These are phyloP conservation scores for Ogataea nonfermentans DNA, from an alignment of 805 yeast species.

Conservation along the genomic window DNA sequence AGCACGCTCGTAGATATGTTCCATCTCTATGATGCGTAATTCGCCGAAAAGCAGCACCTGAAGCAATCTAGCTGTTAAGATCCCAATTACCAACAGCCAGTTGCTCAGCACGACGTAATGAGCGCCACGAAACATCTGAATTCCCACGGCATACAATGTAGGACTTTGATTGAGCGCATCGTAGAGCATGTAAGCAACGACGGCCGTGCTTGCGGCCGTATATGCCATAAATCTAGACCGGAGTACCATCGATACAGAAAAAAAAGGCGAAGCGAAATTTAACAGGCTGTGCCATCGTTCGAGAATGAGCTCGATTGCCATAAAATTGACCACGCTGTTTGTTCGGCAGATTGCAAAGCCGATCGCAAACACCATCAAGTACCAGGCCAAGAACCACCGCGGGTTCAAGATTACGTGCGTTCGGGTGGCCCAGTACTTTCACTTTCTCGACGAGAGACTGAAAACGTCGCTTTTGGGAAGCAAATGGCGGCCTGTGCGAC, in stretches of 20 bases:
- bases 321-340: slow-evolving; percentile 68
- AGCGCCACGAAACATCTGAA: slow-evolving; percentile 51
- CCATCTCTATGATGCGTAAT: slow-evolving; percentile 69
- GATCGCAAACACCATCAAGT: slow-evolving; percentile 64
- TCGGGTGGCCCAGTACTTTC: slow-evolving; percentile 67
- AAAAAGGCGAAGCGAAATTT: slow-evolving; percentile 7
- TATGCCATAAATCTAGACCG: slow-evolving; percentile 23
- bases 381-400: slow-evolving; percentile 73
- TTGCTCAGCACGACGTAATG: slow-evolving; percentile 42
- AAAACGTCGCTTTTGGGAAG: slow-evolving; percentile 61
- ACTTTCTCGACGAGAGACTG: slow-evolving; percentile 59
- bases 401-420: slow-evolving; percentile 62
- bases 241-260: slow-evolving; percentile 3
- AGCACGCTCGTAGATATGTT: slow-evolving; percentile 65
- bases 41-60: slow-evolving; percentile 68
- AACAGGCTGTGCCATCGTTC: slow-evolving; percentile 9
- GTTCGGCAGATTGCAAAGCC: slow-evolving; percentile 80
- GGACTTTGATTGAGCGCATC: slow-evolving; percentile 44
- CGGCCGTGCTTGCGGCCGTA: slow-evolving; percentile 32
- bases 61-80: slow-evolving; percentile 44
- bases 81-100: slow-evolving; percentile 38
- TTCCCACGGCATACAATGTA: slow-evolving; percentile 47
- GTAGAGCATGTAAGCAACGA: slow-evolving; percentile 36
- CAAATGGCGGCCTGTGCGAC: slow-evolving; percentile 56
- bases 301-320: slow-evolving; percentile 71